Evolutionary conservation across 352 stramenopile genomes (phyloP), one percentile per base, ranked within the genome.

Genomic region (Pythium aquatile): DNA sequence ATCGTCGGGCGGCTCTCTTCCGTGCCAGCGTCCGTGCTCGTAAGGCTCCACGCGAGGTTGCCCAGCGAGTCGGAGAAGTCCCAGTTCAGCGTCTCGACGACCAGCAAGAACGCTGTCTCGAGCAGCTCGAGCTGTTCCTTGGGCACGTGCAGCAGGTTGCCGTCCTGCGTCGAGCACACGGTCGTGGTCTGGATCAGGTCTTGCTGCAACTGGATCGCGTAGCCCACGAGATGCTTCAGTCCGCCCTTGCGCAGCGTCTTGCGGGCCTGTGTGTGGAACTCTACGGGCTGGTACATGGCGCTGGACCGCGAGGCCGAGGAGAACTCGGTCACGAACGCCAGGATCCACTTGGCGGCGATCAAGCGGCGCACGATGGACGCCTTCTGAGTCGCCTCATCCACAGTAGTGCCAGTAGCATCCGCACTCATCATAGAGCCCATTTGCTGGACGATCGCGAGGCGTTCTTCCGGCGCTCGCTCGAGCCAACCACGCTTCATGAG

Each of bases 281-380:
- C 85, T 13, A 95, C 64, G 0, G 87, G 87, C 63, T 94, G 87
- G 55, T 75, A 70, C 87, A 93, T 95, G 61, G 84, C 85, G 52
- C 81, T 90, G 26, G 87, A 77, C 47, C 82, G 74, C 1, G 87
- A 95, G 10, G 82, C 81, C 3, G 85, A 92, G 47, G 83, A 88
- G 61, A 95, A 93, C 70, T 95, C 87, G 51, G 83, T 91, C 55
- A 94, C 83, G 39, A 95, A 92, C 16, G 87, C 85, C 24, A 92
- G 76, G 29, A 95, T 72, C 83, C 86, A 92, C 63, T 93, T 95
- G 52, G 83, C 77, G 5, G 83, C 83, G 44, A 93, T 67, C 32
- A 95, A 55, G 1, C 83, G 81, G 20, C 49, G 51, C 51, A 67
- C 58, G 26, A 81, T 78, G 9, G 39, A 40, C 14, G 55, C 51